phyloP scores from a whole-genome alignment of 2,329 filamentous ascomycete genomes.

The Xylariales sp. region DNA sequence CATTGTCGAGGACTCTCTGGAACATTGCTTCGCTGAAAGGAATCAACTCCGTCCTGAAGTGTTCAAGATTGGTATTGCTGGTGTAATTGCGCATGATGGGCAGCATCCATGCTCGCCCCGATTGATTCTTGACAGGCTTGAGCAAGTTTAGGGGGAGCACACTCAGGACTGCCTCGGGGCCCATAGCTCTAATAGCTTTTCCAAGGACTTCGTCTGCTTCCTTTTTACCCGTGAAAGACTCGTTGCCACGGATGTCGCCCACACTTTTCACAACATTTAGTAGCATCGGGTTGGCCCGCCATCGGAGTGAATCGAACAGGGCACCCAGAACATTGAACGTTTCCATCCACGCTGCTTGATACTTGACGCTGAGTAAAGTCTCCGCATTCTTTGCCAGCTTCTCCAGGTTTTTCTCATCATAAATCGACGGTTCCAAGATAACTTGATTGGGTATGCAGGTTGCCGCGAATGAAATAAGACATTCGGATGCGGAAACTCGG shows the following conservation, averaged over 20 bases:
- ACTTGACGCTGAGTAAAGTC: conserved; percentile 79
- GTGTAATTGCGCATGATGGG: conserved; percentile 86
- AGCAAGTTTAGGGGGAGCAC: conserved; percentile 83
- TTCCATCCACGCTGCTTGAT: conserved; percentile 90
- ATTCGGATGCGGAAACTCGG: conserved; percentile 89
- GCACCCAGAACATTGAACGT: conserved; percentile 84
- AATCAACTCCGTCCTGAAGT: conserved; percentile 83
- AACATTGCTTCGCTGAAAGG: conserved; percentile 88
- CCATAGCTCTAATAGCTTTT: conserved; percentile 84
- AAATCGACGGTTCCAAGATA: conserved; percentile 83
- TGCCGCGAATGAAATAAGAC: conserved; percentile 84
- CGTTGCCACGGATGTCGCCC: conserved; percentile 81
- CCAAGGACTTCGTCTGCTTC: conserved; percentile 89
- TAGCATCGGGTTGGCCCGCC: conserved; percentile 77
- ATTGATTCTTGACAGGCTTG: conserved; percentile 69
- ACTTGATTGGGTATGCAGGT: conserved; percentile 83
- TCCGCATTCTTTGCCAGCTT: conserved; percentile 71
- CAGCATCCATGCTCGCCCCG: conserved; percentile 90
- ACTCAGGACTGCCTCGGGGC: conserved; percentile 75
- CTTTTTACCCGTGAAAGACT: conserved; percentile 89
- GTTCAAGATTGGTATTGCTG: conserved; percentile 78
- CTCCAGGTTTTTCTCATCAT: conserved; percentile 84
- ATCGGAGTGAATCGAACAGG: conserved; percentile 81
- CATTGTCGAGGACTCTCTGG: conserved; percentile 80
- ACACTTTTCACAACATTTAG: conserved; percentile 70